Evolutionary conservation across 1,284 basidiomycete species (phyloP).

Genomic region (Puccinia triticina): DNA sequence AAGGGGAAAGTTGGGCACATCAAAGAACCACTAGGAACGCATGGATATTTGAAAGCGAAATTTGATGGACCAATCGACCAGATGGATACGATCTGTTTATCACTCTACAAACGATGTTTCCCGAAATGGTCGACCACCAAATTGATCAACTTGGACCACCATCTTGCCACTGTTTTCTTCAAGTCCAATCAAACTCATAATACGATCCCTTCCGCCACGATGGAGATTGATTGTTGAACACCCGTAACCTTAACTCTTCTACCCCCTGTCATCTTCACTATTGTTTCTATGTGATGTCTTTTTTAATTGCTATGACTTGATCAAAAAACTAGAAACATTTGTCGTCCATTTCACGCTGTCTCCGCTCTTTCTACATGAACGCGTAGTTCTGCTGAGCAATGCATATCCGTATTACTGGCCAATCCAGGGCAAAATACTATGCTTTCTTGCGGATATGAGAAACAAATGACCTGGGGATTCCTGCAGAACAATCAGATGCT

Average conservation of each 20-base stretch:
- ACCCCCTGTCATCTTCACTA: neutral
- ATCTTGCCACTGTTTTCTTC: neutral
- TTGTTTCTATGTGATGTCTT: neutral
- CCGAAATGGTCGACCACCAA: constrained; percentile 69
- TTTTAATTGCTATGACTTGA: too few relatives aligned
- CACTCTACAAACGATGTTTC: constrained; percentile 84
- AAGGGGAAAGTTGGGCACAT: constrained; percentile 86
- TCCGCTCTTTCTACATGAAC: too few relatives aligned
- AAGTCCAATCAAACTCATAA: neutral
- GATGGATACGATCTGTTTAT: constrained; percentile 94
- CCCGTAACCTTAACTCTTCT: neutral
- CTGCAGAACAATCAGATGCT: too few relatives aligned
- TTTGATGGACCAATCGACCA: constrained; percentile 94
- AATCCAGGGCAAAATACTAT: too few relatives aligned
- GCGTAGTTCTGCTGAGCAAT: too few relatives aligned
- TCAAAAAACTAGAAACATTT: too few relatives aligned
- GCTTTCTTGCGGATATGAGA: too few relatives aligned
- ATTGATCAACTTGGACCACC: constrained; percentile 10
- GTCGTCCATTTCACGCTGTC: too few relatives aligned
- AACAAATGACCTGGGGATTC: too few relatives aligned
- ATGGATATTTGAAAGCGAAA: constrained; percentile 92
- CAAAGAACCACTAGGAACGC: constrained; percentile 89
- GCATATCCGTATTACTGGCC: too few relatives aligned
- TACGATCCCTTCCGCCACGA: neutral
- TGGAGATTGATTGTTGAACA: constrained; percentile 3